Evolutionary conservation across 768 basidiomycete genomes (phyloP).

Genomic region (Kwoniella mangroviensis): DNA sequence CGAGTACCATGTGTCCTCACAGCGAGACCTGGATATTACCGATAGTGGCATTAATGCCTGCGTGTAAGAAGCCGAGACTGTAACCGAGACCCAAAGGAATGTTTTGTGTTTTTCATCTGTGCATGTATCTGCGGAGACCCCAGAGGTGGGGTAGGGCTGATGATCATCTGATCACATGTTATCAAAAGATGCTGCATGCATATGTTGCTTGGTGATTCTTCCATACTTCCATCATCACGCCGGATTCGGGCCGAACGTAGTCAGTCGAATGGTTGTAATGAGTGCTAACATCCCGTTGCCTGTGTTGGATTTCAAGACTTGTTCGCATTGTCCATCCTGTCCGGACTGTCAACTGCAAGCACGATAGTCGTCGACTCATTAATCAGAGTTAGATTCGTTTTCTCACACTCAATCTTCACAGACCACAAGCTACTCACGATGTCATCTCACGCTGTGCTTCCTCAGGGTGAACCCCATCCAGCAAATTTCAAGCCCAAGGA

Average conservation of each 20-base stretch:
- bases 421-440: conserved; percentile 8
- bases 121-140: background rate
- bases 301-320: background rate
- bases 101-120: too few relatives aligned
- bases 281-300: background rate
- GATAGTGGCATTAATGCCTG: background rate
- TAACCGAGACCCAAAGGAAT: background rate
- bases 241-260: conserved; percentile 13
- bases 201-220: background rate
- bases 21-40: background rate
- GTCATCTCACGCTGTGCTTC: conserved; percentile 23
- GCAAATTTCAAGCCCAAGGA: conserved; percentile 38
- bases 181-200: too few relatives aligned
- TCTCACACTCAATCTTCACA: background rate
- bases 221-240: background rate
- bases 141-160: background rate
- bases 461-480: conserved; percentile 18
- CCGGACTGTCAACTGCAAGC: too few relatives aligned
- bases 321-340: background rate
- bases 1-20: background rate
- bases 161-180: too few relatives aligned
- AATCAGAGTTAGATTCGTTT: background rate
- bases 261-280: too few relatives aligned
- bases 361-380: too few relatives aligned
- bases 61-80: background rate